Evolutionary conservation across 768 basidiomycete genomes (phyloP), one percentile per base, ranked within the genome.

Genomic region (Phanerochaete carnosa): DNA sequence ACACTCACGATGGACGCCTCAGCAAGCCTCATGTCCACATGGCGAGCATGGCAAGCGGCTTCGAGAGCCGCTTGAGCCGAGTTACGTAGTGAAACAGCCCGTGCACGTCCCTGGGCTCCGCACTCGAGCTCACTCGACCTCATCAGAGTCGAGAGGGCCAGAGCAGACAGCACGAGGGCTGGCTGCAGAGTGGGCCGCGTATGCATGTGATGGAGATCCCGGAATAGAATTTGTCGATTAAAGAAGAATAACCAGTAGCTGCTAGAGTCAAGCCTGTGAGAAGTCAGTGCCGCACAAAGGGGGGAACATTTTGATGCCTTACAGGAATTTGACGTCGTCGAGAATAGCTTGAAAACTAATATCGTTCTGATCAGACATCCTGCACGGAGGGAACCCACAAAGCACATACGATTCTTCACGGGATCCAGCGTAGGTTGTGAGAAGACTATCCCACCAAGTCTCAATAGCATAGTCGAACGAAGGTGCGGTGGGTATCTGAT

Each of bases 71-170:
- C 66, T 63, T 85, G 83, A 0, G 90, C 90, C 11, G 78, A 76
- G 47, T 82, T 78, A 1, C 83, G 80, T 19, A 89, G 74, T 70
- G 77, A 77, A 29, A 86, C 68, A 0, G 90, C 88, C n/a, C 80
- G 79, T 12, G 72, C 72, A 45, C 88, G 79, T 4, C 90, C 89
- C 3, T 67, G 64, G 2, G 72, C 69, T 8, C 87, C 82, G 15
- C 77, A 73, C 65, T 87, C 89, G 45, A 83, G 68, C 65, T 87
- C 83, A 68, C 89, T 90, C 1, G 90, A 90, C 63, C 82, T 81
- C 80, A 90, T 85, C 13, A 93, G 77, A 33, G 78, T 85, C 0
- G 88, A 82, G 75, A 92, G 78, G 0, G 91, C 91, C 32, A 92
- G 76, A 7, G 79, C 80, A 1, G 90, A 80, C 30, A 86, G 79